Conservation (phyloP, 2,329 filamentous ascomycete genomes). For the Penicillium palitans region DNA sequence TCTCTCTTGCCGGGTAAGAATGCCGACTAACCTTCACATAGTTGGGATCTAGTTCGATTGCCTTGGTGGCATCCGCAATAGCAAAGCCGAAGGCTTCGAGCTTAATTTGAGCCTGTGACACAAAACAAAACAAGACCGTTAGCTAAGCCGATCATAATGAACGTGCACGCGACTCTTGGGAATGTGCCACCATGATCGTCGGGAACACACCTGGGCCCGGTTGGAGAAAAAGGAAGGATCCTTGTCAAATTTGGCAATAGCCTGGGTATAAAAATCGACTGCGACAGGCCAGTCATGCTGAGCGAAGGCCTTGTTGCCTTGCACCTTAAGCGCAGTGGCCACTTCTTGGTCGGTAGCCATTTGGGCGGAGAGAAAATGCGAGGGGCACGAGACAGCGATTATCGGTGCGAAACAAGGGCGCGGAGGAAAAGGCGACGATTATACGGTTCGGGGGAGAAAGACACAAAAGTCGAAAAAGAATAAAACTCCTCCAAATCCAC, state of each 20-base stretch:
- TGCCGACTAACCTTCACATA: constrained; percentile 73
- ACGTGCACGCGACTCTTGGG: constrained; percentile 3
- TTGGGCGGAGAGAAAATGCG: constrained; percentile 19
- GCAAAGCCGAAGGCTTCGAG: constrained; percentile 93
- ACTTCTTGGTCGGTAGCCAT: constrained; percentile 58
- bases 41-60: constrained; percentile 81
- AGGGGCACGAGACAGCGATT: constrained; percentile 31
- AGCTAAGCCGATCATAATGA: constrained; percentile 1
- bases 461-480: constrained; percentile 5
- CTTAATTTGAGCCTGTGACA: constrained; percentile 80
- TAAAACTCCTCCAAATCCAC: neutral
- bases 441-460: constrained; percentile 7
- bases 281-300: constrained; percentile 82
- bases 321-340: constrained; percentile 82
- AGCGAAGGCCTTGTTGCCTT: constrained; percentile 91
- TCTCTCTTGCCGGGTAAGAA: neutral
- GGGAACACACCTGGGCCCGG: constrained; percentile 75
- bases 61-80: constrained; percentile 84
- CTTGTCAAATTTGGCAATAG: constrained; percentile 78
- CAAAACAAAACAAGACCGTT: constrained; percentile 1
- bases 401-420: constrained; percentile 17
- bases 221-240: constrained; percentile 93
- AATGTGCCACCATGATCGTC: constrained; percentile 19
- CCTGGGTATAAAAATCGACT: constrained; percentile 79
- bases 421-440: constrained; percentile 4